Conservation (phyloP, 2,329 filamentous ascomycete species). For the Aspergillus sp. region DNA sequence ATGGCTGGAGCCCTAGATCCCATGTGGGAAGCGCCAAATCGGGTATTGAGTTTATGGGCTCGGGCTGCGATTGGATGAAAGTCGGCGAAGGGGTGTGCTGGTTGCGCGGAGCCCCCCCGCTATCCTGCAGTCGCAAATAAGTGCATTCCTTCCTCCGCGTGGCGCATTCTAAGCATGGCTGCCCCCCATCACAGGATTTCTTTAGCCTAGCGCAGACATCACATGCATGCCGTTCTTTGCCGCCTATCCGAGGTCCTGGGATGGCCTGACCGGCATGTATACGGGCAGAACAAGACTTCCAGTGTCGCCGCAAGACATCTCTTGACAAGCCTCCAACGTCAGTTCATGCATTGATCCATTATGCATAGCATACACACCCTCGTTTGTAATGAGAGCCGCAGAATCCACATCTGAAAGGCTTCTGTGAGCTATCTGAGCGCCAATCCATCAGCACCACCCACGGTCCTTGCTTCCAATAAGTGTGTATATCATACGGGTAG, state of each 20-base stretch:
- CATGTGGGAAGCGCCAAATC: constrained; percentile 13
- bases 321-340: constrained; percentile 10
- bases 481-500: constrained; percentile 24
- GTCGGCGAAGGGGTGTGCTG: not conserved
- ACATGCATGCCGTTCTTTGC: constrained; percentile 33
- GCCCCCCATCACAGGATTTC: constrained; percentile 28
- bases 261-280: constrained; percentile 21
- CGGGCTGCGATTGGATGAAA: not conserved
- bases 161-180: constrained; percentile 27
- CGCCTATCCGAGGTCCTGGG: constrained; percentile 25
- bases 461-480: not conserved
- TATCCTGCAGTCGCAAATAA: constrained; percentile 23
- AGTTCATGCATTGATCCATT: not conserved
- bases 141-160: constrained; percentile 24
- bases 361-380: constrained; percentile 22
- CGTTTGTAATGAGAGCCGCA: constrained; percentile 29
- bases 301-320: constrained; percentile 31
- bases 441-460: not conserved
- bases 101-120: not conserved
- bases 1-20: constrained; percentile 23
- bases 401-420: constrained; percentile 25
- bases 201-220: constrained; percentile 31
- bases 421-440: constrained; percentile 23
- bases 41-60: not conserved
- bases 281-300: constrained; percentile 30